Evolutionary conservation across 2,329 filamentous ascomycete species (phyloP), one percentile per base, ranked within the genome.

Genomic region (Aspergillus spinulosporus): DNA sequence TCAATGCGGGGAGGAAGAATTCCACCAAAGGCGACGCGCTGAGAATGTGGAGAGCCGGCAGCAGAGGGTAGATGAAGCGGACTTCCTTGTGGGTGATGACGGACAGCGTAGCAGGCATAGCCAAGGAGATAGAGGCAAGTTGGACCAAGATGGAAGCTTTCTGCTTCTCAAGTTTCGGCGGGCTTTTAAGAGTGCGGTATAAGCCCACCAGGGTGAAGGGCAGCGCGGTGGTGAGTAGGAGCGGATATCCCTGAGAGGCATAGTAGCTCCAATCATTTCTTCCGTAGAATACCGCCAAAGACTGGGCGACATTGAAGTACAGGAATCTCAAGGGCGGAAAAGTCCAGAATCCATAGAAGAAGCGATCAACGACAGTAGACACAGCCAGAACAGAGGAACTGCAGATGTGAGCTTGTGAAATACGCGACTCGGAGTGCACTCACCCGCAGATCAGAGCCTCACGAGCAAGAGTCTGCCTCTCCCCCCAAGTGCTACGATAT

Each of bases 41-140:
- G 39, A 97, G 78, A 60, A 96, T 78, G 70, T 94, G 90, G 5
- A 99, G 82, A n/a, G 87, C 82, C 1, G 94, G 93, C 1, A 97
- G 82, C 14, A 99, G 82, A 1, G 94, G 93, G 67, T 96, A 96
- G 63, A 97, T 89, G 78, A 99, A 99, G 67, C 94, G 90, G 65
- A 96, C 90, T 80, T 99, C 94, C 73, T 99, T 99, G 77, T 99
- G 94, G 1, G 91, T 86, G 63, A 97, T 89, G 46, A 89, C 69
- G 1, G 90, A 96, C 34, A 97, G 81, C 2, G 79, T 72, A 1
- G 76, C 70, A 7, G 89, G 75, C 56, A 87, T 88, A 31, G 84
- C 73, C 53, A 87, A 60, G 42, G 88, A 80, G 5, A 84, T 78
- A 31, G 80, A 78, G 8, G 85, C 79, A 6, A 92, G 75, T 34